These are phyloP conservation scores for Polytolypa hystricis DNA, from an alignment of 2,329 filamentous ascomycete species.

Conservation along the genomic window DNA sequence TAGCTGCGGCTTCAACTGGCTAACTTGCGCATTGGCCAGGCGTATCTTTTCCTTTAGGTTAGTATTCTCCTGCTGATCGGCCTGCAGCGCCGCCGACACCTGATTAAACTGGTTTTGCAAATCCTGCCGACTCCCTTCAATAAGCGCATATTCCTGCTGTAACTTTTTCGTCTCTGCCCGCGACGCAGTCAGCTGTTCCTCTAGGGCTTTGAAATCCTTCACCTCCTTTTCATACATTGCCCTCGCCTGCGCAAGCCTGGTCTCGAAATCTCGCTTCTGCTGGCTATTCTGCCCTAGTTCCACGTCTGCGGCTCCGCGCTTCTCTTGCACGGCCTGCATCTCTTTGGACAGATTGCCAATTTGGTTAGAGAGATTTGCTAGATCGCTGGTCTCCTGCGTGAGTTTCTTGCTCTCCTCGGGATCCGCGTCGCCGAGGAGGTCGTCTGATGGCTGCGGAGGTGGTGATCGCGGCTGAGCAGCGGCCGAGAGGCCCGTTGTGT, in stretches of 20 bases:
- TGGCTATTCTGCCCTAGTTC: constrained; percentile 69
- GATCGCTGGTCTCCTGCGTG: constrained; percentile 77
- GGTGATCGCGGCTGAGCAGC: constrained; percentile 28
- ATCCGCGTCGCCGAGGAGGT: constrained; percentile 83
- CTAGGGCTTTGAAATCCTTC: constrained; percentile 68
- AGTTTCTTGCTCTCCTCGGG: constrained; percentile 80
- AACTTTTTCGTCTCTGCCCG: constrained; percentile 74
- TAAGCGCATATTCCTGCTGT: constrained; percentile 68
- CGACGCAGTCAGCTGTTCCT: constrained; percentile 68
- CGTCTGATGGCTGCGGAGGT: constrained; percentile 54
- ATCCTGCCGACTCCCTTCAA: constrained; percentile 73
- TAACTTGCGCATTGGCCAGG: constrained; percentile 68
- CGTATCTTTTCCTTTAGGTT: constrained; percentile 79
- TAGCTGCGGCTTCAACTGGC: constrained; percentile 74
- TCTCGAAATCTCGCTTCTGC: constrained; percentile 89
- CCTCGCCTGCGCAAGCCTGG: constrained; percentile 74
- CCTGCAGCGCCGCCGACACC: constrained; percentile 60
- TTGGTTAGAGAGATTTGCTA: constrained; percentile 93
- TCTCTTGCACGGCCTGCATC: constrained; percentile 83
- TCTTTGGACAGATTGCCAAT: constrained; percentile 83
- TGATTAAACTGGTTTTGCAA: constrained; percentile 73
- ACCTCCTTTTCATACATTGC: constrained; percentile 88
- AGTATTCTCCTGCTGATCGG: constrained; percentile 81
- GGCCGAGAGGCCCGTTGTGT: constrained; percentile 57
- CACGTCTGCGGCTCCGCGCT: constrained; percentile 66